These are phyloP conservation scores for Mycosphaerella sp. DNA, from an alignment of 2,329 filamentous ascomycete genomes.

Conservation along the genomic window DNA sequence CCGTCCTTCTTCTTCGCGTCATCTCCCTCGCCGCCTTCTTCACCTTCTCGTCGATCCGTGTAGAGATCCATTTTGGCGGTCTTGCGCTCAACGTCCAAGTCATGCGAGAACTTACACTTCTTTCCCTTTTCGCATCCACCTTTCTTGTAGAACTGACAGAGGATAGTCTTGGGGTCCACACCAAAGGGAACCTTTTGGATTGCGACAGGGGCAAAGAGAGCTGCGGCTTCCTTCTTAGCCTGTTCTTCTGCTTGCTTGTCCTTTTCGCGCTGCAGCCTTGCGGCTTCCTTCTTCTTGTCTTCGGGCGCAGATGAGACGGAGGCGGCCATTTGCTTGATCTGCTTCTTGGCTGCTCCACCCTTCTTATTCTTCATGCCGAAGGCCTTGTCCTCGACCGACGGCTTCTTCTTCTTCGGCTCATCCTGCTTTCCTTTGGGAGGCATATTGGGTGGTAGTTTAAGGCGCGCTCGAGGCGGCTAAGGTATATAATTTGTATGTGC, in stretches of 20 bases:
- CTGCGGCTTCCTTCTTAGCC: slow-evolving; percentile 71
- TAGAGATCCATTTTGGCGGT: slow-evolving; percentile 89
- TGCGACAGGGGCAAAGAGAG: slow-evolving; percentile 86
- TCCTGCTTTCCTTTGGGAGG: slow-evolving; percentile 57
- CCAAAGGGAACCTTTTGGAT: slow-evolving; percentile 97
- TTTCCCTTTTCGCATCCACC: slow-evolving; percentile 92
- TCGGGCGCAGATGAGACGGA: slow-evolving; percentile 72
- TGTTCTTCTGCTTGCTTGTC: slow-evolving; percentile 89
- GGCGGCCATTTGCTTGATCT: slow-evolving; percentile 76
- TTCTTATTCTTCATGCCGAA: slow-evolving; percentile 99
- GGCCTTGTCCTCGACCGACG: slow-evolving; percentile 78
- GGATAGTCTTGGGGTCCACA: slow-evolving; percentile 93
- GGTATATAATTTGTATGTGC: not conserved
- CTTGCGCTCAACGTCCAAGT: slow-evolving; percentile 82
- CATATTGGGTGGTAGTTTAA: slow-evolving; percentile 50
- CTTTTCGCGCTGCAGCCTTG: slow-evolving; percentile 62
- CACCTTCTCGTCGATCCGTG: slow-evolving; percentile 69
- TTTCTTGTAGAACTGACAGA: slow-evolving; percentile 97
- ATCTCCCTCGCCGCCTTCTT: slow-evolving; percentile 58
- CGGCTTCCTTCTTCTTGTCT: slow-evolving; percentile 70
- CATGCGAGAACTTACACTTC: slow-evolving; percentile 98
- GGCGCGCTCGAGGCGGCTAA: slow-evolving; percentile 2
- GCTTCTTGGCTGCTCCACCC: slow-evolving; percentile 80
- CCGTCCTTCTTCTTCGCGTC: slow-evolving; percentile 74
- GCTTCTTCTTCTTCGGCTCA: slow-evolving; percentile 50